Base-by-base conservation (phyloP, 2,329 filamentous ascomycete genomes). In the Cylindrodendrum hubeiense region DNA sequence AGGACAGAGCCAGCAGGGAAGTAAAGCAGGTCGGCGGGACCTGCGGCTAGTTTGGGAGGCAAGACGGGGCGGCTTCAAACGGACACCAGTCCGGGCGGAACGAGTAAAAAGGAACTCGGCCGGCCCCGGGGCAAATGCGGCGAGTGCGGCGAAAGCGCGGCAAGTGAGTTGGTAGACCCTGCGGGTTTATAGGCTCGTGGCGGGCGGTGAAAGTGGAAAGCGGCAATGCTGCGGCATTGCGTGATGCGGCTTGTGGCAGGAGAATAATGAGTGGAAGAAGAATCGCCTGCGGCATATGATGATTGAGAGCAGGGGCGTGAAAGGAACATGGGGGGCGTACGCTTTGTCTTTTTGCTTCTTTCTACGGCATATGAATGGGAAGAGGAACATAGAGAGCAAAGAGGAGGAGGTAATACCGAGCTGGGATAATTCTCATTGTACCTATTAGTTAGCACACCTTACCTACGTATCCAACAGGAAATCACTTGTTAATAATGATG, bases 111-210 rank as follows among this genome's bases (percentile, higher is more conserved):
- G 49, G 44, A 33, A 66, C 55, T 74, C 61, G 68, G 63, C 65
- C 60, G 65, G 60, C 61, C 60, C 54, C 59, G 70, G 71, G 69
- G 61, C 28, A 67, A 62, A 47, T 56, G 70, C 70, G 71, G 71
- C 68, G 63, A 68, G 43, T 71, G 71, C 71, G 71, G 71, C 68
- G 55, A 70, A 74, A 73, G 56, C 53, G 71, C 71, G 71, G 71
- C 71, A 74, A 66, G 61, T 44, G 50, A 61, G 55, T 47, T 57
- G 67, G 61, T 58, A n/a, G 62, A 60, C 22, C 8, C 41, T 57
- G 59, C 60, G 60, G 52, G 21, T 21, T 54, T 55, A 17, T 41
- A 21, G 58, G 61, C 55, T 55, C 34, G 55, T 63, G 62, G 60
- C 46, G 65, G 60, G 64, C 54, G 54, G 55, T 51, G 61, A 64